These are phyloP conservation scores for Colletotrichum noveboracense DNA, from an alignment of 2,329 filamentous ascomycete genomes.

Conservation along the genomic window DNA sequence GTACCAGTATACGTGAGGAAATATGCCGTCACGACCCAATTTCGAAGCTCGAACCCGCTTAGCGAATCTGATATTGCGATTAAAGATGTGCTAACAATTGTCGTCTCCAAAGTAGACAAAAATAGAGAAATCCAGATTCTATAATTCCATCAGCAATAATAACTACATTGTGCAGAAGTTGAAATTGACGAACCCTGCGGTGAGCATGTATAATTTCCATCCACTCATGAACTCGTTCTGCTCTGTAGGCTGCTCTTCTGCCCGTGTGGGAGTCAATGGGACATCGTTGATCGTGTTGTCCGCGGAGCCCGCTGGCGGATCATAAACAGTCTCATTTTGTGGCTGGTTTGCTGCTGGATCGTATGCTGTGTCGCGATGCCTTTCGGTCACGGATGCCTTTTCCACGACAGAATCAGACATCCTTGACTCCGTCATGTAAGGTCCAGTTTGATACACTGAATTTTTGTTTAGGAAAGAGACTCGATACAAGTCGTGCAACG, in stretches of 20 bases:
- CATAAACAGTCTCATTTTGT: background rate
- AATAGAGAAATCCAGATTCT: constrained; percentile 32
- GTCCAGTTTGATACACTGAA: background rate
- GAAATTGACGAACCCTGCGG: background rate
- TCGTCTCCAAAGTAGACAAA: constrained; percentile 51
- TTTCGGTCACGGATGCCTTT: background rate
- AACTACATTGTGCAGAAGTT: background rate
- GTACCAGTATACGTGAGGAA: constrained; percentile 52
- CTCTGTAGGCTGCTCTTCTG: background rate
- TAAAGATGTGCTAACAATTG: constrained; percentile 54
- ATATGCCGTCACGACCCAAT: constrained; percentile 54
- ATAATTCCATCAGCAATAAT: background rate
- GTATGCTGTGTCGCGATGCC: background rate
- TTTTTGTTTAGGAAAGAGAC: background rate
- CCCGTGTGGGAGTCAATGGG: background rate
- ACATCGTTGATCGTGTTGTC: background rate
- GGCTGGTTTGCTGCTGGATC: background rate
- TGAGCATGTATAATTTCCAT: background rate
- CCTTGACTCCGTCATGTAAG: background rate
- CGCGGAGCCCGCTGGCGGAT: background rate
- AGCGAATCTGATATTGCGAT: constrained; percentile 48
- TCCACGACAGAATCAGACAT: background rate
- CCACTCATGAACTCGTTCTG: background rate
- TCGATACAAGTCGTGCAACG: background rate
- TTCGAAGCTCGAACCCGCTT: constrained; percentile 35